Evolutionary conservation across 495 filamentous ascomycete genomes (phyloP), one percentile per base, ranked within the genome.

Genomic region (Ascobolus immersus): DNA sequence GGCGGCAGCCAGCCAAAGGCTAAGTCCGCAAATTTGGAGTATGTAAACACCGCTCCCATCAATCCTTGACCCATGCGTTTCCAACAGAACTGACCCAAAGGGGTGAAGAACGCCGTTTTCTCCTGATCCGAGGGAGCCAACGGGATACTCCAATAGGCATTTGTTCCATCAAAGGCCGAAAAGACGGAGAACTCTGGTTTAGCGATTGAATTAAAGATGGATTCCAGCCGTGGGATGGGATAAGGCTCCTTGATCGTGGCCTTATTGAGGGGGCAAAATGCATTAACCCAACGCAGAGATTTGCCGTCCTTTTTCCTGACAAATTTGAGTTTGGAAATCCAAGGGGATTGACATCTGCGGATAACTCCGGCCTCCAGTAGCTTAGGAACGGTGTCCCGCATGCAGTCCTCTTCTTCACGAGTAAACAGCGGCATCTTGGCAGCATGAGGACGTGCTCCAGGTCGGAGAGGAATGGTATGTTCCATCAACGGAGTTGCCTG

Each of bases 71-170:
- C 30, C 21, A 42, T 42, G 2, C 28, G 4, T 0, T 32, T 10
- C 8, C 34, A 39, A 8, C 26, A 26, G 17, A 29, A 38, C 13
- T 42, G 31, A 1, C 35, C 31, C 1, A 34, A 15, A 1, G 15
- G 25, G 1, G 24, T 34, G 8, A 28, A 33, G 15, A 42, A 42
- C 0, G 35, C 35, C 0, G 35, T 41, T 6, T 34, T 24, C 6
- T 41, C 38, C 2, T 29, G 21, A 34, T 41, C 29, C 2, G 36
- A 5, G 1, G 5, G 13, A 0, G 19, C 17, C 7, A 38, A 14
- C 0, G 4, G 12, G 6, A 41, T 34, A 1, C 17, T 32, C 24
- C 29, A 38, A 21, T 28, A 41, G 2, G 35, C 25, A 2, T 33
- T 27, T 1, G 17, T 23, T 0, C 29, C 20, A 14, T 41, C 39